Percentiles rank a stretch among this genome's conserved stretches.
Evolutionary conservation across 495 filamentous ascomycete genomes (phyloP).

Genomic region (Aspergillus saccharolyticus): DNA sequence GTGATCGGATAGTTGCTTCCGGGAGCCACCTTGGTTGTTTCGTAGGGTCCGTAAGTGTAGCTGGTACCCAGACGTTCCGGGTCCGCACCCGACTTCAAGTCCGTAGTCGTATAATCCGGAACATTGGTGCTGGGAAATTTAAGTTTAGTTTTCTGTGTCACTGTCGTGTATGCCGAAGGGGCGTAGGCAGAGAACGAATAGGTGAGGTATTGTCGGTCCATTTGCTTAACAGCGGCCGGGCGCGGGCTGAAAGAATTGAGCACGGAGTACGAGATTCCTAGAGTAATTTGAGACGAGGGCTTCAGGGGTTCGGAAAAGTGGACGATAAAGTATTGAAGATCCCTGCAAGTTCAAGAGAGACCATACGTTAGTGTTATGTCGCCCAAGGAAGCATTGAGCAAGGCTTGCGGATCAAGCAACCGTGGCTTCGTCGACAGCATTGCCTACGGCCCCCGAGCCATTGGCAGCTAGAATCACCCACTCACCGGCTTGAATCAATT

Average conservation of each 20-base stretch:
- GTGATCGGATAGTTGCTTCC: conserved; percentile 64
- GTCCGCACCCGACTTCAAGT: conserved; percentile 59
- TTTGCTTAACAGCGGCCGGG: conserved; percentile 73
- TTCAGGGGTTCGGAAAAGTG: conserved; percentile 68
- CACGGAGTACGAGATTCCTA: conserved; percentile 78
- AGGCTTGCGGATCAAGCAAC: conserved; percentile 13
- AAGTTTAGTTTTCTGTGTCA: conserved; percentile 94
- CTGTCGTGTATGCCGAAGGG: conserved; percentile 73
- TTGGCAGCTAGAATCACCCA: conserved; percentile 18
- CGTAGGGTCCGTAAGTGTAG: conserved; percentile 91
- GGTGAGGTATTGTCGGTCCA: conserved; percentile 78
- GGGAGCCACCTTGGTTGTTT: conserved; percentile 59
- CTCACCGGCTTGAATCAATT: conserved; percentile 27
- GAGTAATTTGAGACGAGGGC: conserved; percentile 70
- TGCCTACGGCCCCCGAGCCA: conserved; percentile 17
- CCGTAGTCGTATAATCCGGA: conserved; percentile 73
- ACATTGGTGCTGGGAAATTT: conserved; percentile 76
- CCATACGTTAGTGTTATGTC: background rate
- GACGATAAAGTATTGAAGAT: conserved; percentile 80
- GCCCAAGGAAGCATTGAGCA: background rate
- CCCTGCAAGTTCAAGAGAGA: conserved; percentile 40
- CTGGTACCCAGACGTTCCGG: conserved; percentile 79
- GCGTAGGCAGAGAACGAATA: conserved; percentile 80
- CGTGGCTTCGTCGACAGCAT: conserved; percentile 14
- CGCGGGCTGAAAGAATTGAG: conserved; percentile 71